Evolutionary conservation across 768 basidiomycete genomes (phyloP), one percentile per base, ranked within the genome.

Genomic region (Tephrocybe sp.): DNA sequence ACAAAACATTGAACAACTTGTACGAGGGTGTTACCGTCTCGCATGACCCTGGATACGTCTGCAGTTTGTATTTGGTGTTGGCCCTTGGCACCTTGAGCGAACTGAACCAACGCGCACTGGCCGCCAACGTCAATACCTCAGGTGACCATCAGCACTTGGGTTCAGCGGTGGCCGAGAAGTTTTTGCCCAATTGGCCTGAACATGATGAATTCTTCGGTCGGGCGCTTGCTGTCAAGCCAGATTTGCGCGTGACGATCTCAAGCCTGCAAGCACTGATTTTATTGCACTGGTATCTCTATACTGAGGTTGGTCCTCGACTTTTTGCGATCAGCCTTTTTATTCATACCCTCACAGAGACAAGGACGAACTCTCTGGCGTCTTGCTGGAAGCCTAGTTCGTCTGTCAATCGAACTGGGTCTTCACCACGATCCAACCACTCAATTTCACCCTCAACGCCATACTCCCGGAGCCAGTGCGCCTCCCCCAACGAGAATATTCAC

Each of bases 291-390:
- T 92, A 93, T 67, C 77, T 93, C 18, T 93, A 93, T 61, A 90
- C 85, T 18, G 91, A 93, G 78, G 91, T 89, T 57, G 48, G 79
- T 62, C 3, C 24, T 30, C 9, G 12, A 17, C 3, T 10, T 10
- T 38, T 3, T 20, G 1, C 9, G 54, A 15, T 21, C 6, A 10
- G 30, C 1, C 43, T 17, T 54, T 15, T 58, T 61, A 47, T 51
- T 37, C 39, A 37, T 37, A 50, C 41, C 34, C 42, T 57, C 28
- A 43, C 60, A 93, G 90, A 84, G 90, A 58, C 90, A 91, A 79
- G 90, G 90, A n/a, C 83, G 90, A 56, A 87, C 88, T 1, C 73
- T 93, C 2, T 93, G 91, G 91, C 87, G 91, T 47, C 81, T 93
- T 14, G 90, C 90, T 47, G 91, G 91, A 24, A 88, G 85, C 54